phyloP scores from a whole-genome alignment of 2,329 filamentous ascomycete genomes.

The Botrytis porri region DNA sequence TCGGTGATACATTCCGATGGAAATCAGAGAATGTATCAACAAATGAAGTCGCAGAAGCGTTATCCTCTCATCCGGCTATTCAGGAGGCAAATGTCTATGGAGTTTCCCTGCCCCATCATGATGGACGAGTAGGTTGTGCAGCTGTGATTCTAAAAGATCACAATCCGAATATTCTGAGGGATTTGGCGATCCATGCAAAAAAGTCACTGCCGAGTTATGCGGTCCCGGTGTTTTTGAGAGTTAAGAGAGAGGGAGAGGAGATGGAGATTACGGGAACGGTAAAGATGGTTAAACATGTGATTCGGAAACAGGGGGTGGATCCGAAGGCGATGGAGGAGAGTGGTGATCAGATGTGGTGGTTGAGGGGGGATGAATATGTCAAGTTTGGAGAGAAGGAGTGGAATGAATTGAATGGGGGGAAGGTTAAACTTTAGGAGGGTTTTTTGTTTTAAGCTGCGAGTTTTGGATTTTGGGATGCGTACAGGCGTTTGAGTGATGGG shows the following conservation, averaged over 20 bases:
- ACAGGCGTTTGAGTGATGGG: not conserved
- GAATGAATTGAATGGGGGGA: slow-evolving; percentile 62
- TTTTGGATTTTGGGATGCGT: no score
- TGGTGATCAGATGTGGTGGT: slow-evolving; percentile 51
- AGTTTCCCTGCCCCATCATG: slow-evolving; percentile 73
- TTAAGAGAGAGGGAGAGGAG: slow-evolving; percentile 47
- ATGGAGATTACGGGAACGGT: slow-evolving; percentile 76
- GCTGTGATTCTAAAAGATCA: slow-evolving; percentile 59
- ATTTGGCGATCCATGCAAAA: slow-evolving; percentile 58
- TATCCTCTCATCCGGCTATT: slow-evolving; percentile 65
- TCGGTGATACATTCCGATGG: slow-evolving; percentile 77
- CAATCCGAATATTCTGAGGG: slow-evolving; percentile 47
- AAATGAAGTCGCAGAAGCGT: slow-evolving; percentile 72
- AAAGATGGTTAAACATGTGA: slow-evolving; percentile 78
- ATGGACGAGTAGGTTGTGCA: slow-evolving; percentile 80
- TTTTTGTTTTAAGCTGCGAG: not conserved
- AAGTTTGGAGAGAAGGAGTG: slow-evolving; percentile 67
- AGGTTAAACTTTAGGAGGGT: slow-evolving; percentile 52
- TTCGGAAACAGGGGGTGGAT: slow-evolving; percentile 73
- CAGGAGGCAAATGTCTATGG: slow-evolving; percentile 85
- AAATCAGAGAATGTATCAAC: slow-evolving; percentile 83
- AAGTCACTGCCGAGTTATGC: slow-evolving; percentile 68
- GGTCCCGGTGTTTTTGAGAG: slow-evolving; percentile 71
- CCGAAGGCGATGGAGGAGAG: slow-evolving; percentile 48
- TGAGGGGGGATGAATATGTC: slow-evolving; percentile 63